A percentile compares a stretch with the other conserved stretches of the same genome.
Evolutionary conservation across 2,329 filamentous ascomycete genomes (phyloP).

Genomic region (Trichophyton rubrum): DNA sequence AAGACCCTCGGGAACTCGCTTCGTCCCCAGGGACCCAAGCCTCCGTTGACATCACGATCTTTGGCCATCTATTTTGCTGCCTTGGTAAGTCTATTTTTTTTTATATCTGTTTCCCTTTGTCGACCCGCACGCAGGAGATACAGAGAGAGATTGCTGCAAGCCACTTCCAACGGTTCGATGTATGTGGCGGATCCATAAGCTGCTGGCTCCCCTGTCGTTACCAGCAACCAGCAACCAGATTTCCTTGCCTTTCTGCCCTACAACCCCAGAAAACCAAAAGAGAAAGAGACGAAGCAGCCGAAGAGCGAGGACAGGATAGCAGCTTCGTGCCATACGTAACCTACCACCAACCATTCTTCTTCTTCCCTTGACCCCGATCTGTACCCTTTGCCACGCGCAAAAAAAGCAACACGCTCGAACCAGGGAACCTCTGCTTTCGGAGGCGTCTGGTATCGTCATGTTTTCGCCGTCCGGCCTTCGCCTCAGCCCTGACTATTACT

Average conservation of each 20-base stretch:
- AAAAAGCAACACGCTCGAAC: constrained; percentile 1
- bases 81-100: neutral
- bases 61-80: neutral
- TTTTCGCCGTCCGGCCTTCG: neutral
- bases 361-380: neutral
- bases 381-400: neutral
- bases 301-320: too few species aligned
- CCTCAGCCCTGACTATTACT: neutral
- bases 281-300: too few species aligned
- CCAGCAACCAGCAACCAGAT: constrained; percentile 1
- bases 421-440: neutral
- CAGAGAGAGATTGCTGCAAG: neutral
- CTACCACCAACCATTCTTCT: neutral
- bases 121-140: too few species aligned
- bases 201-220: neutral
- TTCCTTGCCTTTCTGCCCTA: neutral
- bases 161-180: constrained; percentile 1
- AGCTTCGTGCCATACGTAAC: neutral
- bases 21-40: neutral
- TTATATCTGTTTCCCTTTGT: neutral
- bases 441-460: neutral
- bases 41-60: neutral
- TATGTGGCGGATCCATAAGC: neutral
- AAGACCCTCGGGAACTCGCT: neutral
- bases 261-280: neutral